Evolutionary conservation across 805 yeast genomes (phyloP).

Genomic region (Candida ovalis): DNA sequence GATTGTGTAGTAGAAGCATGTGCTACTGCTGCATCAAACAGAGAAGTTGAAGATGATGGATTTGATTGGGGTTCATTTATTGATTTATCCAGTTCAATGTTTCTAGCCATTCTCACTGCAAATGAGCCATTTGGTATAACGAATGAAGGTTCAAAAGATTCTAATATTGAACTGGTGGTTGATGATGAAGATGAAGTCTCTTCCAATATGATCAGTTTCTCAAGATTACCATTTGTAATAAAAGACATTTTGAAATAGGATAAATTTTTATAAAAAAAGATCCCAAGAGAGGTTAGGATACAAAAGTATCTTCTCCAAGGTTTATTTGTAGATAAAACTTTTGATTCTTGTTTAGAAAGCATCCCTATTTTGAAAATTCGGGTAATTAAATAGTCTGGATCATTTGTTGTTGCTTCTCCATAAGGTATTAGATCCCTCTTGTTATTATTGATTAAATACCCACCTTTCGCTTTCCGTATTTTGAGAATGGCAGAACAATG

Average conservation of each 20-base stretch:
- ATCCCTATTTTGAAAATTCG: conserved; percentile 40
- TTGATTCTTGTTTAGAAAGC: conserved; percentile 37
- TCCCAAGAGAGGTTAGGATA: conserved; percentile 47
- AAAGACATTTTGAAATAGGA: conserved; percentile 32
- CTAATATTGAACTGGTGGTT: conserved; percentile 17
- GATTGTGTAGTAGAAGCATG: neutral
- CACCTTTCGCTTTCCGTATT: conserved; percentile 23
- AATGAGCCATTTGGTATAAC: conserved; percentile 23
- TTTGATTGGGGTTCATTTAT: conserved; percentile 12
- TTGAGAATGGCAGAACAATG: conserved; percentile 25
- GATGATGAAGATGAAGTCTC: conserved; percentile 15
- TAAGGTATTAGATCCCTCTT: conserved; percentile 13
- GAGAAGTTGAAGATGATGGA: neutral
- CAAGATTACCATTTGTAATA: conserved; percentile 9
- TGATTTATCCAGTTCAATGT: conserved; percentile 22
- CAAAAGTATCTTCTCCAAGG: conserved; percentile 45
- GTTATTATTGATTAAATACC: conserved; percentile 17
- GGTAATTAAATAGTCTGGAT: conserved; percentile 25
- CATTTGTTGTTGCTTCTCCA: conserved; percentile 3
- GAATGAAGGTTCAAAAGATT: conserved; percentile 24
- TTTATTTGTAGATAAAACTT: conserved; percentile 22
- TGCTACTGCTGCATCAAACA: neutral
- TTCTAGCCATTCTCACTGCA: conserved; percentile 27
- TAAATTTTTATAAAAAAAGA: conserved; percentile 41
- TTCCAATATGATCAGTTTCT: conserved; percentile 27